A percentile compares a stretch with the other conserved stretches of the same genome.
Evolutionary conservation across 2,329 filamentous ascomycete genomes (phyloP).

Genomic region (Epichloe brachyelytri): DNA sequence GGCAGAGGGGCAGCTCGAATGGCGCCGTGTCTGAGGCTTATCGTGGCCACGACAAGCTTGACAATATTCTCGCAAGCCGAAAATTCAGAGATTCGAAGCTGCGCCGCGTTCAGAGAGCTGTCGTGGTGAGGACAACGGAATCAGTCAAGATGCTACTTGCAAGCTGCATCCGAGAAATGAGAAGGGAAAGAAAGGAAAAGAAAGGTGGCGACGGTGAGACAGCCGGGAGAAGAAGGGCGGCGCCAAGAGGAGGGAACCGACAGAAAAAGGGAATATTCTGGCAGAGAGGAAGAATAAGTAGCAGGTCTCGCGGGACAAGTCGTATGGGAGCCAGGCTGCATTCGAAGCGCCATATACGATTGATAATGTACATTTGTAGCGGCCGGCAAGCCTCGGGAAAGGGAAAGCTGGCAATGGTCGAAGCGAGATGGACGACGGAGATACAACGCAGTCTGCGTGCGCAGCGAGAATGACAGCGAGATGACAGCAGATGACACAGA

Average conservation of each 20-base stretch:
- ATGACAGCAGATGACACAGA: not conserved
- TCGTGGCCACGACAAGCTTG: not conserved
- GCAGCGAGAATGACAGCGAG: not conserved
- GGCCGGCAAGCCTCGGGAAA: no score
- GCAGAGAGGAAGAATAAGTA: not conserved
- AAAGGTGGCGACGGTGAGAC: constrained; percentile 8
- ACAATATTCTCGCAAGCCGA: not conserved
- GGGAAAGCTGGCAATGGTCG: not conserved
- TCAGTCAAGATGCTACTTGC: not conserved
- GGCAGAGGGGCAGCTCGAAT: not conserved
- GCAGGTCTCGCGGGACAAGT: not conserved
- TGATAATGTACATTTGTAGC: not conserved
- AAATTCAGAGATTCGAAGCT: not conserved
- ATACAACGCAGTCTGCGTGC: not conserved
- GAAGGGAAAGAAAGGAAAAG: not conserved
- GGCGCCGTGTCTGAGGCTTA: not conserved
- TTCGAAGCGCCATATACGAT: not conserved
- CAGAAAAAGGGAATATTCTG: not conserved
- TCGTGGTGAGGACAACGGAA: not conserved
- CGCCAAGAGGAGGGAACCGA: constrained; percentile 1
- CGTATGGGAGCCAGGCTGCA: not conserved
- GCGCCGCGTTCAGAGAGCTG: not conserved
- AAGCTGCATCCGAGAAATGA: not conserved
- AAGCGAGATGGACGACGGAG: not conserved
- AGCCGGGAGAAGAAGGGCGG: constrained; percentile 4